phyloP scores from a whole-genome alignment of 2,329 filamentous ascomycete genomes.

The Westerdykella aurantiaca region DNA sequence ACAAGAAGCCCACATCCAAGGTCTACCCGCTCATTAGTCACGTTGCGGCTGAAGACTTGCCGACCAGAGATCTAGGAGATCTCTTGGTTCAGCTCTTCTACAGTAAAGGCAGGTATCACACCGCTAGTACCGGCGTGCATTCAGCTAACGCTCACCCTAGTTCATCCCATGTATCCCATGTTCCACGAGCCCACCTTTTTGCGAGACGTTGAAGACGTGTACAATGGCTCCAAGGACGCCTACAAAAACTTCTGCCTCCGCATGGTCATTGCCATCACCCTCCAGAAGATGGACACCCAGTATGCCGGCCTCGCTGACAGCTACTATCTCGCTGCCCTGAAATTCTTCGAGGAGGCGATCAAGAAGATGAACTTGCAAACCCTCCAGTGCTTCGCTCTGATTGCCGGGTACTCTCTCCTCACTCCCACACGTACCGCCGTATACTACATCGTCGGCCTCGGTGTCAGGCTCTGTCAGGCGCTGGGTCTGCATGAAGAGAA shows the following conservation, averaged over 20 bases:
- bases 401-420: slow-evolving; percentile 85
- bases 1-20: slow-evolving; percentile 63
- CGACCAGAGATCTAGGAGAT: slow-evolving; percentile 67
- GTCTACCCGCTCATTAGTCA: slow-evolving; percentile 88
- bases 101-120: slow-evolving; percentile 59
- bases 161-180: slow-evolving; percentile 80
- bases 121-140: not conserved
- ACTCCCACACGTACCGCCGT: slow-evolving; percentile 89
- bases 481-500: slow-evolving; percentile 83
- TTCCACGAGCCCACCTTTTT: slow-evolving; percentile 78
- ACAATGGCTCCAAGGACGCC: slow-evolving; percentile 66
- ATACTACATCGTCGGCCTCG: slow-evolving; percentile 88
- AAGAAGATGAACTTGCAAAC: slow-evolving; percentile 86
- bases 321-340: slow-evolving; percentile 87
- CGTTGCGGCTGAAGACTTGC: slow-evolving; percentile 69
- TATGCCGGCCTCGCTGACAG: slow-evolving; percentile 93
- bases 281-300: slow-evolving; percentile 83
- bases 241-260: slow-evolving; percentile 84
- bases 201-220: slow-evolving; percentile 73
- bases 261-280: slow-evolving; percentile 89
- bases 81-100: slow-evolving; percentile 79
- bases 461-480: slow-evolving; percentile 81
- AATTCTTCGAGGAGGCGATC: slow-evolving; percentile 74
- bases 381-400: slow-evolving; percentile 79
- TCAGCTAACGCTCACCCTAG: slow-evolving; percentile 42